A percentile compares a stretch with the other conserved stretches of the same genome.
Conservation (phyloP, 331 rosid genomes). For the Arachis monticola region DNA sequence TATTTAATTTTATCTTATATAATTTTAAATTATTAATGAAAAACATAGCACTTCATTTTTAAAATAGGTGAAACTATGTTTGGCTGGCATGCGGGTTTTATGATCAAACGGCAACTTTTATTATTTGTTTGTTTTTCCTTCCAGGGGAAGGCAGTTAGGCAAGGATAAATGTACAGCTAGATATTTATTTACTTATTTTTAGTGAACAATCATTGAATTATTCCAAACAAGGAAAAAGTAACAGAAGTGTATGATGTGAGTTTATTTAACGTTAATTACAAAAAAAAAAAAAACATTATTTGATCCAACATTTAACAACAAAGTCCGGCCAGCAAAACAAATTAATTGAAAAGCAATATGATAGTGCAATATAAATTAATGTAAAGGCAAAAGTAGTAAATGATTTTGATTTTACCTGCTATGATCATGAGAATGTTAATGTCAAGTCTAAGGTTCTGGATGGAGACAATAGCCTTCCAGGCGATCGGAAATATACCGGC, state of each 20-base stretch:
- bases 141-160: neutral
- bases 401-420: constrained; percentile 57
- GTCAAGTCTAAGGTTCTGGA: constrained; percentile 66
- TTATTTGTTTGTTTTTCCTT: neutral
- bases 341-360: neutral
- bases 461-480: constrained; percentile 53
- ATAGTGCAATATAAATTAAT: too few species aligned
- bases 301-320: too few species aligned
- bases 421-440: constrained; percentile 72
- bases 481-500: constrained; percentile 55
- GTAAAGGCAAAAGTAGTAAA: neutral
- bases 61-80: neutral
- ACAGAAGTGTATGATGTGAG: neutral
- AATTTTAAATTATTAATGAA: too few species aligned
- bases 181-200: neutral
- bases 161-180: neutral
- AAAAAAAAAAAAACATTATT: neutral
- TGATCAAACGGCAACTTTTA: neutral
- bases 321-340: too few species aligned
- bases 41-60: too few species aligned
- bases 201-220: neutral
- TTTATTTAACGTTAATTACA: neutral
- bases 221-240: neutral
- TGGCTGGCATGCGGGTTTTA: neutral
- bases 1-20: too few species aligned